Percentiles rank a stretch among this genome's conserved stretches.
These are phyloP conservation scores for Debaryomyces castellii DNA, from an alignment of 805 yeast genomes.

Conservation along the genomic window DNA sequence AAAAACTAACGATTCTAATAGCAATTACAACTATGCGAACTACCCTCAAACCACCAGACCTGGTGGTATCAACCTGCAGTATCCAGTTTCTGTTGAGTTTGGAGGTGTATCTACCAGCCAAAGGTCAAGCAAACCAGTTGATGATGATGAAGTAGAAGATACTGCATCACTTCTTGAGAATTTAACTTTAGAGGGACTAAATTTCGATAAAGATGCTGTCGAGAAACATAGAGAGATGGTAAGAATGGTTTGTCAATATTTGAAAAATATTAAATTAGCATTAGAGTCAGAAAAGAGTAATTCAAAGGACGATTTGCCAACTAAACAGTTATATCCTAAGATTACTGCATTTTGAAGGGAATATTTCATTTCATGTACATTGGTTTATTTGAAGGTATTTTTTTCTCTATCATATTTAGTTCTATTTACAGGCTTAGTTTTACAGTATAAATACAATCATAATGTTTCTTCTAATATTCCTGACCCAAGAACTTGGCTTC, in stretches of 20 bases:
- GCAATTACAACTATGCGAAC: conserved; percentile 11
- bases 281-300: conserved; percentile 1
- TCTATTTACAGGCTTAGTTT: conserved; percentile 1
- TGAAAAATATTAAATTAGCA: conserved; percentile 16
- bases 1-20: conserved; percentile 14
- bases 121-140: conserved; percentile 26
- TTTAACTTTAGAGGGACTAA: conserved; percentile 6
- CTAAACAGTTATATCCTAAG: conserved; percentile 34
- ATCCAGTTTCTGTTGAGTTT: conserved; percentile 28
- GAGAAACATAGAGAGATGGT: conserved; percentile 38
- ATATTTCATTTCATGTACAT: conserved; percentile 2
- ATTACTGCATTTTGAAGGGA: conserved; percentile 36
- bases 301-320: background rate
- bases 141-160: conserved; percentile 9
- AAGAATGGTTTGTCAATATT: conserved; percentile 29
- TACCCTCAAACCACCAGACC: conserved; percentile 32
- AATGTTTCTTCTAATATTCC: conserved; percentile 23
- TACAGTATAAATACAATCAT: background rate
- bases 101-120: conserved; percentile 38
- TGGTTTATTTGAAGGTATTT: background rate
- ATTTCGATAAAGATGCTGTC: conserved; percentile 25
- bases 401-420: background rate
- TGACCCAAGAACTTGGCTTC: conserved; percentile 64
- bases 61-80: conserved; percentile 13
- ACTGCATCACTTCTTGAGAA: conserved; percentile 10